phyloP scores from a whole-genome alignment of 768 basidiomycete species.

The Pholiota molesta region DNA sequence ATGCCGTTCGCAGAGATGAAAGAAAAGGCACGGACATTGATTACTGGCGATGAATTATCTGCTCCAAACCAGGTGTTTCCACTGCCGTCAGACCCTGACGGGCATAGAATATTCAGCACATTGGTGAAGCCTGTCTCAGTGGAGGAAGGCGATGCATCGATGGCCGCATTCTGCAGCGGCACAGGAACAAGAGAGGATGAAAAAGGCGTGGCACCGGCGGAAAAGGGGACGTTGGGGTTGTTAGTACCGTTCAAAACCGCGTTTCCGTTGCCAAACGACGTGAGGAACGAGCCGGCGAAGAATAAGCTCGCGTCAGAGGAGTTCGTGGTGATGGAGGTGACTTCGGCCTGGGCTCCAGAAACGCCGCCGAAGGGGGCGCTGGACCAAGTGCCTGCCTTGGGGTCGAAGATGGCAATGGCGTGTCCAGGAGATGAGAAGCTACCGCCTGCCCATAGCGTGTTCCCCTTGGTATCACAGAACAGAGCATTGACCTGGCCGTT shows the following conservation, averaged over 20 bases:
- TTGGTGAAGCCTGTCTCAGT: conserved; percentile 60
- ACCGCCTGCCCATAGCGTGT: conserved; percentile 81
- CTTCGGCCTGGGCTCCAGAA: conserved; percentile 65
- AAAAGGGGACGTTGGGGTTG: conserved; percentile 86
- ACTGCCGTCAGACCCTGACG: conserved; percentile 77
- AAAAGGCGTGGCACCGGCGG: conserved; percentile 80
- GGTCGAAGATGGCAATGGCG: conserved; percentile 74
- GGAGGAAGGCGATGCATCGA: conserved; percentile 64
- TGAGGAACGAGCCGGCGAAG: conserved; percentile 88
- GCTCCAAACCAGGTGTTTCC: conserved; percentile 85
- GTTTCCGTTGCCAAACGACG: conserved; percentile 63
- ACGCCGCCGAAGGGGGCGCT: conserved; percentile 83
- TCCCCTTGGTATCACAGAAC: conserved; percentile 71
- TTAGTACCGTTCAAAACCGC: conserved; percentile 61
- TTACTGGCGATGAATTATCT: conserved; percentile 68
- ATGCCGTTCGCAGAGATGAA: conserved; percentile 78
- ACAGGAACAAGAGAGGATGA: conserved; percentile 89
- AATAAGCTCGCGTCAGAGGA: conserved; percentile 74
- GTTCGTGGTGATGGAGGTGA: conserved; percentile 77
- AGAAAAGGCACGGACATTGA: conserved; percentile 78
- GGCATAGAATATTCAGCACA: conserved; percentile 80
- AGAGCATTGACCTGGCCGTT: conserved; percentile 74
- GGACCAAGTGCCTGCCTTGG: conserved; percentile 68
- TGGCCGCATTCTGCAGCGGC: conserved; percentile 61
- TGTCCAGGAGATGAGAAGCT: conserved; percentile 67